Evolutionary conservation across 2,329 filamentous ascomycete species (phyloP), one percentile per base, ranked within the genome.

Genomic region (Myriosclerotinia duriaeana): DNA sequence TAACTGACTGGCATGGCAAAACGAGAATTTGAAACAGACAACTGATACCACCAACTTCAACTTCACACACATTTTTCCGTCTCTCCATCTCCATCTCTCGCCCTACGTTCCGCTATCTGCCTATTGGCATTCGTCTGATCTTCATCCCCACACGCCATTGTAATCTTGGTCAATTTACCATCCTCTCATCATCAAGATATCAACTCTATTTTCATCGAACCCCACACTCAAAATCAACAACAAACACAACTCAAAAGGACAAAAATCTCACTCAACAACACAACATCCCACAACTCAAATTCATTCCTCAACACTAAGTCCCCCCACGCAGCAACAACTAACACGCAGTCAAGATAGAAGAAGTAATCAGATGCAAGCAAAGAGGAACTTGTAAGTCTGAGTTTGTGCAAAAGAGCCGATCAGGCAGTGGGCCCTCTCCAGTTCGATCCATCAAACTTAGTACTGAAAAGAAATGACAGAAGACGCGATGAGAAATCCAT

Each of bases 341-440:
- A 64, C 38, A 22, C 52, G 53, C 61, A 64, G 61, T 64, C 40
- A 34, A 64, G 52, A 44, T 50, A 61, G 58, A 61, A 50, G 58
- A 61, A 61, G 38, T 38, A 61, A 61, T 50, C 58, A 52, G 44
- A 50, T 50, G 44, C 58, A 61, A 38, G 58, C 58, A 40, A 61
- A 61, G 58, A 61, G 58, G 58, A 26, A 61, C 58, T 50, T 38
- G 15, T 61, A 34, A 50, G 14, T 20, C 8, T 12, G 34, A 50
- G 44, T 22, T 38, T 15, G 12, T 26, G 58, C n/a, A 26, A 26
- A 12, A 50, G 34, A 61, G 17, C 2, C 2, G 20, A 20, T 50
- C n/a, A 3, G n/a, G 46, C 20, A 26, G 5, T 38, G n/a, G 34
- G n/a, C 58, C 58, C 34, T 61, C 9, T 42, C 44, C 17, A 20